Evolutionary conservation across 176 grass and related monocot genomes (phyloP).

Genomic region (Zea mays): Zm-B73-REFERENCE-NAM-5.0 NC_050099.1:220360001-220360500

Average conservation of each 20-base stretch:
- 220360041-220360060: constrained; percentile 14
- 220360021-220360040: neutral
- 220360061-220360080: constrained; percentile 1
- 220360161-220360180: neutral
- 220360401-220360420: constrained; percentile 34
- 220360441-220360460: neutral
- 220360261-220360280: constrained; percentile 17
- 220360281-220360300: constrained; percentile 17
- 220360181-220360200: neutral
- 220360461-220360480: constrained; percentile 3
- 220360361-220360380: constrained; percentile 35
- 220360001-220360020: neutral
- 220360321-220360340: constrained; percentile 19
- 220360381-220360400: constrained; percentile 27
- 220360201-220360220: constrained; percentile 28
- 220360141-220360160: constrained; percentile 10
- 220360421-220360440: constrained; percentile 24
- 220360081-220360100: constrained; percentile 18
- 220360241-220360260: constrained; percentile 44
- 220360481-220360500: constrained; percentile 36
- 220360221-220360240: constrained; percentile 36
- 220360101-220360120: neutral
- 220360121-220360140: constrained; percentile 13
- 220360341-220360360: constrained; percentile 32
- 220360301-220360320: constrained; percentile 29